Conservation (phyloP, 2,329 filamentous ascomycete species). For the Dendrostoma leiphaemia region DNA sequence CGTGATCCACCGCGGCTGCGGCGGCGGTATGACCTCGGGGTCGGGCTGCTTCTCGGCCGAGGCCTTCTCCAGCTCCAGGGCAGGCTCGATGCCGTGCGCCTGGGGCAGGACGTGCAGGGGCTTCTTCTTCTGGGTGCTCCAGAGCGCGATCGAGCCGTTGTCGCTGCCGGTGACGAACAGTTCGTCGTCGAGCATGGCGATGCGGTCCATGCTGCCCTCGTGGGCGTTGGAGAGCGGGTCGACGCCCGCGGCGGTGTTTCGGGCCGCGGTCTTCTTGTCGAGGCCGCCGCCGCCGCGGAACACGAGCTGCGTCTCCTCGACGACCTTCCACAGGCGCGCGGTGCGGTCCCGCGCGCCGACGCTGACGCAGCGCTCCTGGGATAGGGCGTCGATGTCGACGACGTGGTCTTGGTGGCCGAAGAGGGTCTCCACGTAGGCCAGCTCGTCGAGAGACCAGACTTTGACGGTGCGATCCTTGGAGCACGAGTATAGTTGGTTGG, state of each 20-base stretch:
- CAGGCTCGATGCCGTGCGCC: constrained; percentile 81
- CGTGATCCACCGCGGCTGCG: constrained; percentile 84
- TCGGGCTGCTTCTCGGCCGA: constrained; percentile 70
- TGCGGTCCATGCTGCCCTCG: constrained; percentile 86
- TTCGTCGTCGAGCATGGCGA: constrained; percentile 84
- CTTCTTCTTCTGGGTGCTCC: constrained; percentile 94
- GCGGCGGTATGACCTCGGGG: constrained; percentile 56
- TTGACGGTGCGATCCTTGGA: constrained; percentile 93
- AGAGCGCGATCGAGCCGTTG: constrained; percentile 82
- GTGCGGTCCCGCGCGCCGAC: constrained; percentile 90
- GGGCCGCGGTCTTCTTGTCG: constrained; percentile 42
- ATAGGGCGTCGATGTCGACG: constrained; percentile 77
- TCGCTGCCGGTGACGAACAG: constrained; percentile 93
- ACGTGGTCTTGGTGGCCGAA: constrained; percentile 96
- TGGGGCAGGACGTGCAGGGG: constrained; percentile 75
- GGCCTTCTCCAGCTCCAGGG: constrained; percentile 63
- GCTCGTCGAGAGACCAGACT: constrained; percentile 87
- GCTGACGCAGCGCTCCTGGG: constrained; percentile 84
- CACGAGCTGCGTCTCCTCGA: constrained; percentile 91
- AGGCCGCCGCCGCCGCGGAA: constrained; percentile 74
- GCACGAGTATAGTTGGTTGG: constrained; percentile 88
- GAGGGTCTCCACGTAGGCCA: constrained; percentile 92
- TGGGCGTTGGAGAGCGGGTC: constrained; percentile 55
- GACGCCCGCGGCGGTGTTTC: constrained; percentile 37
- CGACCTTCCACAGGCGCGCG: constrained; percentile 91